Evolutionary conservation across 129 eudicot genomes (phyloP), one percentile per base, ranked within the genome.

Genomic region (Oenanthe sinensis): DNA sequence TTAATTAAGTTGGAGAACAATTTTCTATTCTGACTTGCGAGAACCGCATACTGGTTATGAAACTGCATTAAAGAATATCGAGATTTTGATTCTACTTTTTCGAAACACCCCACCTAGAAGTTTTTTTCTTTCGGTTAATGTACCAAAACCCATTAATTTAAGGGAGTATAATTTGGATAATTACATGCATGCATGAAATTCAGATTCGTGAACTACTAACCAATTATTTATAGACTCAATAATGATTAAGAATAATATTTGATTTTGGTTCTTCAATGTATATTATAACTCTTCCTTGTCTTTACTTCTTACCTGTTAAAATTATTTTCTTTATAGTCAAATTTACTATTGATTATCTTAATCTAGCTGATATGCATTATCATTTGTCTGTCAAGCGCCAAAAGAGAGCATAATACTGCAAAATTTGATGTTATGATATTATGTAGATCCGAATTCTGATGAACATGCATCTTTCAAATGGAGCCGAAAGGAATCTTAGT

Each of bases 401-500:
- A 60, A 39, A 52, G 1, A 43, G 47, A 20, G 14, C 62, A 20
- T 17, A 54, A 52, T 52, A 5, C 44, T 62, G 70, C 70, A 62
- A 26, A n/a, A 0, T 24, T 28, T 10, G 70, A 62, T 62, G 70
- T 28, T 65, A 28, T 65, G 28, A 12, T 65, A 28, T 65, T 12
- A 28, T 65, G 40, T 13, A 10, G 8, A 28, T 54, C 70, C 28
- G 8, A 9, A 36, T 9, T 3, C 68, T 20, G 33, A 30, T 28
- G 24, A 54, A n/a, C 36, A n/a, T n/a, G n/a, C n/a, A 26, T n/a
- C 44, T 5, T 47, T 33, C 42, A 0, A 26, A 13, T 75, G 44
- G 62, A 75, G 80, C 78, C 87, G 8, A 36, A 85, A 78, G 82
- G 87, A 78, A 83, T 85, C 75, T 75, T 78, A 77, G 77, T 77